Conservation (phyloP, 129 eudicot genomes). For the Chrysanthemum lavandulifolium region DNA sequence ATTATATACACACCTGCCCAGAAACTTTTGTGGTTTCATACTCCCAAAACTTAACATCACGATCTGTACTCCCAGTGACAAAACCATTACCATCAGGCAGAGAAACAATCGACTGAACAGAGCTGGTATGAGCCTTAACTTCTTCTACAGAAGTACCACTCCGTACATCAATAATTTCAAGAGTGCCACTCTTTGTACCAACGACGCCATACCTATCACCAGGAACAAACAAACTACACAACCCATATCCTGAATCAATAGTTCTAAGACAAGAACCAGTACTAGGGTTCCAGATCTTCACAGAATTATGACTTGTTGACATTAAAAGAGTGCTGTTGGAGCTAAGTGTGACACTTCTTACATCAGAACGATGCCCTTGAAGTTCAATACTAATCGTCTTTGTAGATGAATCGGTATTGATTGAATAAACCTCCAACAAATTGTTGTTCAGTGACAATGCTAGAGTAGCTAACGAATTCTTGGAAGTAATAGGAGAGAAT, state of each 20-base stretch:
- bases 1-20: conserved; percentile 56
- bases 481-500: conserved; percentile 71
- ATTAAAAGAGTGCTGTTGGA: conserved; percentile 83
- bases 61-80: conserved; percentile 91
- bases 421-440: conserved; percentile 66
- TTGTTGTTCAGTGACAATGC: conserved; percentile 88
- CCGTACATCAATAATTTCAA: conserved; percentile 82
- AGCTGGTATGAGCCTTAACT: conserved; percentile 85
- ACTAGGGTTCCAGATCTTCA: conserved; percentile 95
- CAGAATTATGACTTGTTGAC: conserved; percentile 90
- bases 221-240: conserved; percentile 88
- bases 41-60: conserved; percentile 98
- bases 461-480: conserved; percentile 60
- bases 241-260: conserved; percentile 86
- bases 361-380: conserved; percentile 93
- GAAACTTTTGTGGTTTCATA: conserved; percentile 53
- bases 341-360: conserved; percentile 93
- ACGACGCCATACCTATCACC: conserved; percentile 81
- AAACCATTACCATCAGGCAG: conserved; percentile 81
- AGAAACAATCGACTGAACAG: conserved; percentile 68
- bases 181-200: conserved; percentile 78
- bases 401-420: conserved; percentile 46
- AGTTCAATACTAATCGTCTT: conserved; percentile 68
- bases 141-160: conserved; percentile 84
- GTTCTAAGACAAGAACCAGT: conserved; percentile 87